A percentile compares a stretch with the other conserved stretches of the same genome.
Conservation (phyloP, 2,329 filamentous ascomycete genomes). For the Neofusicoccum umdonicola region DNA sequence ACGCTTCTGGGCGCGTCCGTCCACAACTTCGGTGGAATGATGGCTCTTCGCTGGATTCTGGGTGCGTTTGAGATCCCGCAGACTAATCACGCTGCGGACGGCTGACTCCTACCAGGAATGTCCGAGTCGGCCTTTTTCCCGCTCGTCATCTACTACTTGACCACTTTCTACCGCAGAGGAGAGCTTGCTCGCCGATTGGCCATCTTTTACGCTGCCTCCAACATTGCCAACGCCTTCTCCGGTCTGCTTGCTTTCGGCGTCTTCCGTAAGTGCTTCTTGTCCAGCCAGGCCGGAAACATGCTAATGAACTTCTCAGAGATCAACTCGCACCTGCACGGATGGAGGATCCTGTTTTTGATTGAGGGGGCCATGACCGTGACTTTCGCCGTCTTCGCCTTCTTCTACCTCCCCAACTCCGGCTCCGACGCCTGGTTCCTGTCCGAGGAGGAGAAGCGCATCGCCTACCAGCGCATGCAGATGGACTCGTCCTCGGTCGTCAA, state of each 20-base stretch:
- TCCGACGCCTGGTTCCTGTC: constrained; percentile 64
- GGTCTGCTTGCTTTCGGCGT: constrained; percentile 60
- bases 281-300: background rate
- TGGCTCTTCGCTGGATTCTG: constrained; percentile 67
- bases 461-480: constrained; percentile 70
- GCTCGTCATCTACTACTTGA: constrained; percentile 62
- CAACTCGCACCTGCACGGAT: constrained; percentile 54
- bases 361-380: constrained; percentile 59
- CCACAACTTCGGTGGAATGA: constrained; percentile 62
- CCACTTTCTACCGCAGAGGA: constrained; percentile 66
- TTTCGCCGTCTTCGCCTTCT: constrained; percentile 62
- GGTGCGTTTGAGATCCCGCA: constrained; percentile 39
- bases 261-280: constrained; percentile 45
- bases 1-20: constrained; percentile 59
- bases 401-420: constrained; percentile 66
- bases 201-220: constrained; percentile 73
- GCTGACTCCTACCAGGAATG: constrained; percentile 20
- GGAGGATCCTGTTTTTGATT: constrained; percentile 66
- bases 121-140: constrained; percentile 69
- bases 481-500: constrained; percentile 67
- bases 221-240: constrained; percentile 68
- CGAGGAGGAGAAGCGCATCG: constrained; percentile 64
- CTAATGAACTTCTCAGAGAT: constrained; percentile 38
- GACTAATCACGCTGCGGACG: background rate
- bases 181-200: constrained; percentile 69